Evolutionary conservation across 257 asterid genomes (phyloP), one percentile per base, ranked within the genome.

Genomic region (Leptodermis oblonga): DNA sequence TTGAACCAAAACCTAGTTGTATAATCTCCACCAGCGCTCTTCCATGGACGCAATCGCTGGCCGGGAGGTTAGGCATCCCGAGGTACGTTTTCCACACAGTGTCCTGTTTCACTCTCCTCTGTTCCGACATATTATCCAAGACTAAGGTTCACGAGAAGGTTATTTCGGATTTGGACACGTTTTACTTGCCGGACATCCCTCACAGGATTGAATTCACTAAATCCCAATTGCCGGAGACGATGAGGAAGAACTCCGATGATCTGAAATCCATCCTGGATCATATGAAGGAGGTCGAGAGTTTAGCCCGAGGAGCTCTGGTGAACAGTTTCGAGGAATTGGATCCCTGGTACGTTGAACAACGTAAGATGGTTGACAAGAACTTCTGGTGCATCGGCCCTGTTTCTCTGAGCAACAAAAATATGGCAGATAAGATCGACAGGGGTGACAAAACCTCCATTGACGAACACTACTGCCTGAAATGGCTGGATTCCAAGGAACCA

Each of bases 311-410:
- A 0, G 72, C 71, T 17, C 22, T 86, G 73, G 80, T 83, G 23
- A 86, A 86, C 53, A 79, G 62, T 34, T 89, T 85, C 42, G 78
- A 80, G 60, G 94, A 85, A 64, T 61, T 89, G 51, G 96, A 89
- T 70, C 77, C 77, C 4, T 78, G 82, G 83, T 89, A 87, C 45
- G 41, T 80, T 12, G 82, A 78, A 2, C 61, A 49, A 12, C 80
- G 25, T 58, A 77, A 62, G 65, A 68, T 65, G 67, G 67, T 64
- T n/a, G 65, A 48, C 28, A 74, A 74, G 11, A 83, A 74, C 4
- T 72, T 83, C 5, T 87, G 85, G 88, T 83, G 87, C 77, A 68
- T 85, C 34, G 94, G 94, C 8, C 90, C 94, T 5, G 83, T 82
- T 6, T 83, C 85, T 3, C 37, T 79, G 15, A 71, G 74, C 36